Percentiles rank a stretch among this genome's conserved stretches.
These are phyloP conservation scores for Speleostelium caveatum DNA, from an alignment of 78 protist species.

Conservation along the genomic window DNA sequence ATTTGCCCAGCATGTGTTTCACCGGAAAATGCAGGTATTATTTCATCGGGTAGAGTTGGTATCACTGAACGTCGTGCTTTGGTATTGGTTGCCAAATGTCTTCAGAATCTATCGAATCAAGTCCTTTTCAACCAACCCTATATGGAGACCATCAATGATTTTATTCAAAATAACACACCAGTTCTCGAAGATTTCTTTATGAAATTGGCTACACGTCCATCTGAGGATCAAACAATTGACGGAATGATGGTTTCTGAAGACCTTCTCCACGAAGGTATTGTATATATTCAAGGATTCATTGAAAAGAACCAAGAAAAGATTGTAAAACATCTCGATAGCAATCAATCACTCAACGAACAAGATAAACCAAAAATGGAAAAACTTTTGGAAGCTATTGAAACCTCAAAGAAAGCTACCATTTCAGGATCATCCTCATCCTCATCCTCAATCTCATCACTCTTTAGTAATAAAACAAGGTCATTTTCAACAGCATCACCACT, in stretches of 20 bases:
- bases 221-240: constrained; percentile 76
- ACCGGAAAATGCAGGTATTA: constrained; percentile 60
- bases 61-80: constrained; percentile 67
- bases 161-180: constrained; percentile 41
- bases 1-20: constrained; percentile 77
- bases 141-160: constrained; percentile 65
- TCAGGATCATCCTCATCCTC: not conserved
- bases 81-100: constrained; percentile 62
- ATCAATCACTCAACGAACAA: not conserved
- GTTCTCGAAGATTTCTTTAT: constrained; percentile 43
- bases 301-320: constrained; percentile 61
- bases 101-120: constrained; percentile 71
- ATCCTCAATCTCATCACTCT: not conserved
- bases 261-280: constrained; percentile 45
- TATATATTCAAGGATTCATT: constrained; percentile 54
- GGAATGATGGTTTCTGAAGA: constrained; percentile 74
- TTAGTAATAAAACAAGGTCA: constrained; percentile 22
- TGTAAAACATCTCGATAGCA: constrained; percentile 7
- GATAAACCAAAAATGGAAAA: constrained; percentile 36
- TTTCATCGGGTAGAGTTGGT: constrained; percentile 64
- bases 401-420: constrained; percentile 35
- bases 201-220: constrained; percentile 47
- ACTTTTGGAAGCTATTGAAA: constrained; percentile 31
- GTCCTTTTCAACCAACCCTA: constrained; percentile 70
- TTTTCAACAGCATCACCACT: constrained; percentile 10